Evolutionary conservation across 2,329 filamentous ascomycete species (phyloP), one percentile per base, ranked within the genome.

Genomic region (Botryotinia globosa): DNA sequence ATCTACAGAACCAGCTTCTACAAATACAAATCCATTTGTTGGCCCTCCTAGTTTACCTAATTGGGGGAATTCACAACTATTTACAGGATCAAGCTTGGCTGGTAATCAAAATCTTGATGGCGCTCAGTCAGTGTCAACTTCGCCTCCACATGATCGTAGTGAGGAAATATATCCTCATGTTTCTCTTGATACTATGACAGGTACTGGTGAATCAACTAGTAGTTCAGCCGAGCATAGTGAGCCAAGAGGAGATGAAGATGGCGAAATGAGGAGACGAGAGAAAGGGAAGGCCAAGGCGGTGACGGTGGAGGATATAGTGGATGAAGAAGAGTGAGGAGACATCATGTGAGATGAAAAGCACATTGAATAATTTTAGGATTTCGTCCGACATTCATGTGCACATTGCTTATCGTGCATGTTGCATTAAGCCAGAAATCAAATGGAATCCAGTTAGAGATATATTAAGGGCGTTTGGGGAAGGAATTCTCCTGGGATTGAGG

Each of bases 231-330:
- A 72, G 39, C 51, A 72, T 72, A 68, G 29, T 68, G 65, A 62
- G 61, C 61, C 56, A 65, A 54, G 56, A 54, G 32, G 65, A 34
- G 69, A 74, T 10, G 74, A 76, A 29, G 74, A 74, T 8, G 74
- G 75, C 25, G 77, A 74, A 39, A 72, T 76, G 42, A 67, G 48
- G 29, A 72, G 64, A 29, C 75, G 73, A 64, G 76, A 75, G 18
- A 85, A 85, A 76, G 83, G 82, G 12, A 87, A 85, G 75, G 84
- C 80, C 1, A 85, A 79, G 73, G 84, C 83, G 7, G 85, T 81
- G 18, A 85, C 85, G 6, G 81, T 87, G 9, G 84, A 86, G 75
- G 85, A 86, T 71, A 82, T 78, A 16, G 78, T 77, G 3, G 83
- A 84, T 70, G 82, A 83, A 42, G 79, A 80, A 2, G 82, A 81